phyloP scores from a whole-genome alignment of 83 land plant species.

The Picea abies region DNA sequence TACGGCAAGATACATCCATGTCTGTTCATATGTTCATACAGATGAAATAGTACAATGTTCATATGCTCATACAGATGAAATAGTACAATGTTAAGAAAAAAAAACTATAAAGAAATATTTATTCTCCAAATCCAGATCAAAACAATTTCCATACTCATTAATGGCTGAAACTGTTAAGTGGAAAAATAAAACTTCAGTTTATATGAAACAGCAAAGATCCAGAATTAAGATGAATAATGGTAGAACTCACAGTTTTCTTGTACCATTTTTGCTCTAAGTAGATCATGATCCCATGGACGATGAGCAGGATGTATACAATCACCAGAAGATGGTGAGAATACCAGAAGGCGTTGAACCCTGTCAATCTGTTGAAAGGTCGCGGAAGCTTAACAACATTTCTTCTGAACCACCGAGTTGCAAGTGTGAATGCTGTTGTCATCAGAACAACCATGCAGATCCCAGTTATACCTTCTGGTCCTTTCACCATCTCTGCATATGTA shows the following conservation, averaged over 20 bases:
- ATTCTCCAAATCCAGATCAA: neutral
- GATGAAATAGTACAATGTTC: too few species aligned
- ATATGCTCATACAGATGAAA: too few species aligned
- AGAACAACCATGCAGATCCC: conserved; percentile 80
- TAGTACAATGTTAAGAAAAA: neutral
- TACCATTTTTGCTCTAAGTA: conserved; percentile 72
- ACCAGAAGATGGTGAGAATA: conserved; percentile 88
- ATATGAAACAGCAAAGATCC: too few species aligned
- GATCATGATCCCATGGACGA: conserved; percentile 70
- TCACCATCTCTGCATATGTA: conserved; percentile 50
- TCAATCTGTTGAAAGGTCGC: conserved; percentile 81
- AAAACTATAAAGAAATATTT: neutral
- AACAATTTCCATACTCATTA: neutral
- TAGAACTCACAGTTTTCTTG: conserved; percentile 60
- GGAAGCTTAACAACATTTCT: conserved; percentile 83
- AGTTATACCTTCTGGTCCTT: conserved; percentile 74
- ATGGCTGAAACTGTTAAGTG: too few species aligned
- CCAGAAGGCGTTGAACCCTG: conserved; percentile 98
- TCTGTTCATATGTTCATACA: conserved; percentile 43
- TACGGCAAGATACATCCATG: conserved; percentile 95
- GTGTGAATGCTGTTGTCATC: conserved; percentile 75
- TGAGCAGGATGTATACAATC: conserved; percentile 78
- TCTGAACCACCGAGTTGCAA: conserved; percentile 87
- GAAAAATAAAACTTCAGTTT: too few species aligned
- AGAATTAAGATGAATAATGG: neutral